Evolutionary conservation across 345 rosid species (phyloP).

Genomic region (Gossypioides kirkii): DNA sequence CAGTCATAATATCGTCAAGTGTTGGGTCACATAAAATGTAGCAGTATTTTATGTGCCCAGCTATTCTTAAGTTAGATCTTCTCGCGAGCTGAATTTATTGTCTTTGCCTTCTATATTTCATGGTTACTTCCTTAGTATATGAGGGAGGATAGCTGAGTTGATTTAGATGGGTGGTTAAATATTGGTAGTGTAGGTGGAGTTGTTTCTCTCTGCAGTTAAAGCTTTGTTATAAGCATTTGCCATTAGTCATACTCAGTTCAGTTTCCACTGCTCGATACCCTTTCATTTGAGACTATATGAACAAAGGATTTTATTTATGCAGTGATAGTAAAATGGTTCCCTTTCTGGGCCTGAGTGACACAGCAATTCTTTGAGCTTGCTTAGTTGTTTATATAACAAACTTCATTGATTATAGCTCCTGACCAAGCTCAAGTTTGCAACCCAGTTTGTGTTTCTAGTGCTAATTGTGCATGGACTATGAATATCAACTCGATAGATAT

Average conservation of each 20-base stretch:
- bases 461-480: slow-evolving; percentile 4
- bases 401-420: not conserved
- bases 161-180: not conserved
- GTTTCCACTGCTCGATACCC: not conserved
- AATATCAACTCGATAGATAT: not conserved
- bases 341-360: not conserved
- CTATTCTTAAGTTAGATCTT: not conserved
- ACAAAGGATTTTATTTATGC: not conserved
- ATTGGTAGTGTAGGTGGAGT: not conserved
- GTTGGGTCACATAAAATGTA: not conserved
- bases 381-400: not conserved
- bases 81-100: not conserved
- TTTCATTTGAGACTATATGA: not conserved
- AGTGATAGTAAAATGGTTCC: not conserved
- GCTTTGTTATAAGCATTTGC: not conserved
- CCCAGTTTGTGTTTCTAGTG: not conserved
- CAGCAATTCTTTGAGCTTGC: not conserved
- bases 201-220: not conserved
- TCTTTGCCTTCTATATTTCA: not conserved
- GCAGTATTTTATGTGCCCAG: not conserved
- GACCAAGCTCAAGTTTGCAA: not conserved
- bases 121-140: not conserved
- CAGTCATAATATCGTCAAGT: not conserved
- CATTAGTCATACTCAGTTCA: not conserved
- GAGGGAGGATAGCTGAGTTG: not conserved